These are phyloP conservation scores for Phialophora chinensis DNA, from an alignment of 2,329 filamentous ascomycete species.

Conservation along the genomic window DNA sequence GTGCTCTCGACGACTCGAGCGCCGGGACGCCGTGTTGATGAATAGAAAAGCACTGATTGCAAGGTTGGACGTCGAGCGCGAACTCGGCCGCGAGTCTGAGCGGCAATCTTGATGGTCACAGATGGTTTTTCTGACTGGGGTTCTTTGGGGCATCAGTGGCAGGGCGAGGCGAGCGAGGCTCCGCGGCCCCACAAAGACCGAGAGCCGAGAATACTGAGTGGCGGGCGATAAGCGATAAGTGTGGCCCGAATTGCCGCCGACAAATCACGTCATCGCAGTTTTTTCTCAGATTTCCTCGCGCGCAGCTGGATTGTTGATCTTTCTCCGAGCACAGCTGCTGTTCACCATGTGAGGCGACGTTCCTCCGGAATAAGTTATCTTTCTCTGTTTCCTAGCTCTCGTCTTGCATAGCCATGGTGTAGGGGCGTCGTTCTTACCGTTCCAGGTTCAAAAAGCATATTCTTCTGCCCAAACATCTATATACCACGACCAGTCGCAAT, in stretches of 20 bases:
- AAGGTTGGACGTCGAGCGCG: neutral
- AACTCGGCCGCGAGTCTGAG: neutral
- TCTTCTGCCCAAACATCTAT: neutral
- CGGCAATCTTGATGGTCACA: neutral
- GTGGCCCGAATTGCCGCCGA: constrained; percentile 1
- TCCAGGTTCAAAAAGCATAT: neutral
- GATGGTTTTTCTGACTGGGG: too few species aligned
- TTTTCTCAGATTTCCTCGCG: constrained; percentile 23
- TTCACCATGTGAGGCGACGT: constrained; percentile 17
- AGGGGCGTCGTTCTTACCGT: constrained; percentile 14
- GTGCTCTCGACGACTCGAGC: neutral
- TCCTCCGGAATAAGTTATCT: constrained; percentile 8
- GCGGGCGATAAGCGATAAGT: constrained; percentile 35
- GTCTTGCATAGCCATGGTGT: constrained; percentile 34
- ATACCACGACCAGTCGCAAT: constrained; percentile 13
- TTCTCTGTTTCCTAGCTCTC: constrained; percentile 24
- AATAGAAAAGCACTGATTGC: neutral
- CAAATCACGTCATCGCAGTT: constrained; percentile 36
- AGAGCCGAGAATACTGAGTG: constrained; percentile 9
- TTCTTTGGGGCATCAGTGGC: neutral
- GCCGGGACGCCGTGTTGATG: neutral
- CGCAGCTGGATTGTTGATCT: neutral
- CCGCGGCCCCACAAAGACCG: constrained; percentile 28
- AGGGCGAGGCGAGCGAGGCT: constrained; percentile 18
- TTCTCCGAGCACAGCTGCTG: constrained; percentile 22